Conservation (phyloP, 441 rosid species). For the Dalechampia spathulata region DNA sequence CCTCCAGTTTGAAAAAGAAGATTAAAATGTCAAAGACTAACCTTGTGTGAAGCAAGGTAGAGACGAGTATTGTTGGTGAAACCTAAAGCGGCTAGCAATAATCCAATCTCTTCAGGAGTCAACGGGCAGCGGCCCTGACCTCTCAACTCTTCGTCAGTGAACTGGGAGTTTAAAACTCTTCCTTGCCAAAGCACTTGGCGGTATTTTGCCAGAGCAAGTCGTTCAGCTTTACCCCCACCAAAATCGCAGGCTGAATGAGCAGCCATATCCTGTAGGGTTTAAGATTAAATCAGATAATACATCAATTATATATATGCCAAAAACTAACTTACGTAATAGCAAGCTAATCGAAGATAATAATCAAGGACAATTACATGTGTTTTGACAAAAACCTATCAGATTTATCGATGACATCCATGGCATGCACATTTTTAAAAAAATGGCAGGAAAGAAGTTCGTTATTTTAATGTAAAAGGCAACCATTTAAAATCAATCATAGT, state of each 20-base stretch:
- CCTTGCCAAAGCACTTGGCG: conserved; percentile 96
- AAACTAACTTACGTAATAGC: too few species aligned
- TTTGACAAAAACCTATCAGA: background rate
- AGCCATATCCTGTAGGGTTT: conserved; percentile 67
- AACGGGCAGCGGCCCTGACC: conserved; percentile 91
- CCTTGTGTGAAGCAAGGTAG: conserved; percentile 97
- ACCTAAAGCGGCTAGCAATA: conserved; percentile 83
- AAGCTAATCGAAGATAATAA: background rate
- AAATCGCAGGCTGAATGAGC: conserved; percentile 98
- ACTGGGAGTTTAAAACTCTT: conserved; percentile 87
- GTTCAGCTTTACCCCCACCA: conserved; percentile 97
- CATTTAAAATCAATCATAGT: conserved; percentile 2
- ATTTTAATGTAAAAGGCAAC: background rate
- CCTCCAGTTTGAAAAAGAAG: background rate
- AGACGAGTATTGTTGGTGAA: conserved; percentile 80
- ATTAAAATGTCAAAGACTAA: conserved; percentile 13
- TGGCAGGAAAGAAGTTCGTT: background rate
- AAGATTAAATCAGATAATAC: background rate
- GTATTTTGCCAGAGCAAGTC: conserved; percentile 84
- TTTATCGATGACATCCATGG: background rate
- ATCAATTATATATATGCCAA: too few species aligned
- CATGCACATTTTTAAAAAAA: background rate
- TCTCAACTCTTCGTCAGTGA: conserved; percentile 83
- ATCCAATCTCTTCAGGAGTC: conserved; percentile 98
- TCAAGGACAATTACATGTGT: background rate